Evolutionary conservation across 2,329 filamentous ascomycete genomes (phyloP).

Genomic region (Ilyonectria sp.): DNA sequence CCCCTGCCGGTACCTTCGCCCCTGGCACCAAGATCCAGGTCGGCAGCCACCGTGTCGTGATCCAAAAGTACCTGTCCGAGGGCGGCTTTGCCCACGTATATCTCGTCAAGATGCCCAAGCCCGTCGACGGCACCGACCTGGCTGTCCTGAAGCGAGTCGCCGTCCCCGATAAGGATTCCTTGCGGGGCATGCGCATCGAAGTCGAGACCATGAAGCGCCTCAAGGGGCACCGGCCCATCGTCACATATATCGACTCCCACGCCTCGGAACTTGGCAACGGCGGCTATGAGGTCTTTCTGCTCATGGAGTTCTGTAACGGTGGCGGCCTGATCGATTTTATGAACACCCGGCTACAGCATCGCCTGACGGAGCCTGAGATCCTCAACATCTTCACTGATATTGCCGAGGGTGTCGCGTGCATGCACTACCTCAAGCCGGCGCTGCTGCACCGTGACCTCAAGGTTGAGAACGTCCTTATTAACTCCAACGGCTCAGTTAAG

Average conservation of each 20-base stretch:
- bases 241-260: slow-evolving; percentile 98
- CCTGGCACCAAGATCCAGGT: slow-evolving; percentile 98
- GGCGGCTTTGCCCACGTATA: slow-evolving; percentile 99
- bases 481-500: slow-evolving; percentile 73
- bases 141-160: slow-evolving; percentile 96
- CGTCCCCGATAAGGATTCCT: slow-evolving; percentile 93
- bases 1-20: slow-evolving; percentile 88
- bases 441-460: slow-evolving; percentile 95
- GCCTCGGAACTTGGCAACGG: slow-evolving; percentile 93
- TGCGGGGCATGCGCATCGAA: slow-evolving; percentile 97
- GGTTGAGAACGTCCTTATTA: slow-evolving; percentile 97
- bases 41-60: slow-evolving; percentile 90
- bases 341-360: slow-evolving; percentile 97
- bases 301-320: slow-evolving; percentile 98
- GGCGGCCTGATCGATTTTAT: slow-evolving; percentile 99
- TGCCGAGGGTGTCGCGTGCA: slow-evolving; percentile 95
- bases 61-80: slow-evolving; percentile 98
- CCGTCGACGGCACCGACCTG: slow-evolving; percentile 82
- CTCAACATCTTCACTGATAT: slow-evolving; percentile 97
- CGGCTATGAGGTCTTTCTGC: slow-evolving; percentile 96
- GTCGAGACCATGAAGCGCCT: slow-evolving; percentile 99
- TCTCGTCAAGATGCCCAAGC: slow-evolving; percentile 86
- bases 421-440: slow-evolving; percentile 98
- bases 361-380: slow-evolving; percentile 97
- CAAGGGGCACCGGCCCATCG: slow-evolving; percentile 95